A percentile compares a stretch with the other conserved stretches of the same genome.
These are phyloP conservation scores for Lichtheimia ornata DNA, from an alignment of 371 early-diverging fungal species.

Conservation along the genomic window DNA sequence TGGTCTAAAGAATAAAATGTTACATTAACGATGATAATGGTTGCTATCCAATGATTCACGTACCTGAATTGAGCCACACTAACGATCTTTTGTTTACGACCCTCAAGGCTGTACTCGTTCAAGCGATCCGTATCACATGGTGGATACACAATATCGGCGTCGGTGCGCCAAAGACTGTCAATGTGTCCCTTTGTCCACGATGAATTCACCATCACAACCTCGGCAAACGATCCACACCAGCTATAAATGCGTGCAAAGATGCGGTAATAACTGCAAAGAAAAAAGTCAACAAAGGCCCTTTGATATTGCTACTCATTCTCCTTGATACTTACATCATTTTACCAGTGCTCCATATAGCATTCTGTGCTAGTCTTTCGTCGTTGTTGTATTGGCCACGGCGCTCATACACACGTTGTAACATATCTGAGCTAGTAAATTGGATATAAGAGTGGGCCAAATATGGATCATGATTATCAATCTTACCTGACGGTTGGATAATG, in stretches of 20 bases:
- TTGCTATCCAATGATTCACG: no score
- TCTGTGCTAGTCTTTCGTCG: slow-evolving; percentile 51
- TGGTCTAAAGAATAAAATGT: slow-evolving; percentile 57
- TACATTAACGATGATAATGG: no score
- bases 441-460: neutral
- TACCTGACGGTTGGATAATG: slow-evolving; percentile 95
- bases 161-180: slow-evolving; percentile 68
- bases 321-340: slow-evolving; percentile 62
- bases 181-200: slow-evolving; percentile 95
- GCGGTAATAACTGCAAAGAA: slow-evolving; percentile 70
- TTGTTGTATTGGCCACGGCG: slow-evolving; percentile 74
- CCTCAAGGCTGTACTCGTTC: slow-evolving; percentile 43
- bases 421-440: slow-evolving; percentile 76
- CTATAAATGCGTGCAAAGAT: slow-evolving; percentile 78
- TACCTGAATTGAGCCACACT: slow-evolving; percentile 93
- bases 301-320: neutral
- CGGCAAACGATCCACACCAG: slow-evolving; percentile 76
- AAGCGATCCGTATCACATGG: slow-evolving; percentile 88
- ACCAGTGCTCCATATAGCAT: slow-evolving; percentile 55
- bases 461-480: neutral
- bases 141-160: slow-evolving; percentile 82
- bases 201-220: slow-evolving; percentile 88
- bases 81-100: slow-evolving; percentile 63
- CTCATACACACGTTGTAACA: slow-evolving; percentile 80
- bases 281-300: neutral